Conservation (phyloP, 306 rosid species). For the Vigna angularis region DNA sequence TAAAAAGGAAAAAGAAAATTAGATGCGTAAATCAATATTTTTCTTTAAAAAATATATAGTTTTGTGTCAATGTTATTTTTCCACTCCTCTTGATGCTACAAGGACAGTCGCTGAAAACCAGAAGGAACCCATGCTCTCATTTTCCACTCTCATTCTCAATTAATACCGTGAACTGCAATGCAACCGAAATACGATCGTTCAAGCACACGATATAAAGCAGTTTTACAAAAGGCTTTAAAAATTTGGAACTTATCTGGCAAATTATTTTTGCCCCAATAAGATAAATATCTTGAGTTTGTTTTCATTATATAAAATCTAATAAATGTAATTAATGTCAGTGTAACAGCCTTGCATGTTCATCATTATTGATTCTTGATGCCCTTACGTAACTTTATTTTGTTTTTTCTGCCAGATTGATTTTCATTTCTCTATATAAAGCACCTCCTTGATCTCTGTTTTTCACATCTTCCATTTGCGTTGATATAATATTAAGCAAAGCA, state of each 20-base stretch:
- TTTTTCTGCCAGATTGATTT: not conserved
- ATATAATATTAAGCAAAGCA: slow-evolving; percentile 7
- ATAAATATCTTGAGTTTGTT: slow-evolving; percentile 20
- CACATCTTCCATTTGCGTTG: slow-evolving; percentile 42
- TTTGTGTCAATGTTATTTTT: too few relatives aligned
- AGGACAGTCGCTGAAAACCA: too few relatives aligned
- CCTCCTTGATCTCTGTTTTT: slow-evolving; percentile 25
- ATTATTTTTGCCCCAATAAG: not conserved
- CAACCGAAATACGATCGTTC: slow-evolving; percentile 26
- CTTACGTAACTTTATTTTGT: slow-evolving; percentile 43
- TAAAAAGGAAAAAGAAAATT: too few relatives aligned
- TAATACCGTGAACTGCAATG: slow-evolving; percentile 50
- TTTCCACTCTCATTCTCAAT: not conserved
- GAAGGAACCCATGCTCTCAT: slow-evolving; percentile 44
- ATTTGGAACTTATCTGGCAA: slow-evolving; percentile 41
- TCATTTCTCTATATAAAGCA: slow-evolving; percentile 58
- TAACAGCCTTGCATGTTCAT: slow-evolving; percentile 26
- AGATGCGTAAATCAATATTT: too few relatives aligned
- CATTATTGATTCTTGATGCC: slow-evolving; percentile 51
- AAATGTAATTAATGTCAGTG: not conserved
- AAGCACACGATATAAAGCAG: not conserved
- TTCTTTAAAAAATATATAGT: too few relatives aligned
- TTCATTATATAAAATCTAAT: not conserved
- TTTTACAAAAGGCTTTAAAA: slow-evolving; percentile 22
- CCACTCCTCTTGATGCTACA: too few relatives aligned